These are phyloP conservation scores for Ascochyta clinopodiicola DNA, from an alignment of 2,329 filamentous ascomycete genomes.

Conservation along the genomic window DNA sequence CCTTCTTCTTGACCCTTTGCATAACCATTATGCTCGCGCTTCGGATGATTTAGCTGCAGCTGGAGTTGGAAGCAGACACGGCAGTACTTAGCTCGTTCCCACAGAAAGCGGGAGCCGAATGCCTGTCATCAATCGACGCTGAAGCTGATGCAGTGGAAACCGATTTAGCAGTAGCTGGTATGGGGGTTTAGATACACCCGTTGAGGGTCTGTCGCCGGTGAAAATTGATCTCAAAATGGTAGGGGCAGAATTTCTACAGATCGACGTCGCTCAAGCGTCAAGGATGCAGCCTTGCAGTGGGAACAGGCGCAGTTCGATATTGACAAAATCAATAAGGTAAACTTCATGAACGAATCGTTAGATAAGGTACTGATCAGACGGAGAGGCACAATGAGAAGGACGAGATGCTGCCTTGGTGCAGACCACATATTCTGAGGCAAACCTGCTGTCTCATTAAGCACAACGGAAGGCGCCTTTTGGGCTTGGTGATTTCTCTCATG, in stretches of 20 bases:
- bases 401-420: neutral
- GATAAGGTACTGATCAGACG: neutral
- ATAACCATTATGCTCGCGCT: too few species aligned
- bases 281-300: conserved; percentile 2
- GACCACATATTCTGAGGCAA: neutral
- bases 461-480: too few species aligned
- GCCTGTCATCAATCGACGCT: neutral
- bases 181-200: too few species aligned
- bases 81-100: too few species aligned
- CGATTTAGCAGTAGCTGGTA: neutral
- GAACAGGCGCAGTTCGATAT: neutral
- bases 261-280: neutral
- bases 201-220: too few species aligned
- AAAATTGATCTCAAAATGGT: neutral
- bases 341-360: neutral
- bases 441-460: too few species aligned
- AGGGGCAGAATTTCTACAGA: neutral
- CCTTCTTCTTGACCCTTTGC: neutral
- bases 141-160: neutral
- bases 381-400: too few species aligned
- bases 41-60: neutral
- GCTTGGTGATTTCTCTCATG: too few species aligned
- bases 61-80: neutral
- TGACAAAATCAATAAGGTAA: neutral
- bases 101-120: too few species aligned